A percentile compares a stretch with the other conserved stretches of the same genome.
phyloP scores from a whole-genome alignment of 331 rosid genomes.

The Arachis monticola region DNA sequence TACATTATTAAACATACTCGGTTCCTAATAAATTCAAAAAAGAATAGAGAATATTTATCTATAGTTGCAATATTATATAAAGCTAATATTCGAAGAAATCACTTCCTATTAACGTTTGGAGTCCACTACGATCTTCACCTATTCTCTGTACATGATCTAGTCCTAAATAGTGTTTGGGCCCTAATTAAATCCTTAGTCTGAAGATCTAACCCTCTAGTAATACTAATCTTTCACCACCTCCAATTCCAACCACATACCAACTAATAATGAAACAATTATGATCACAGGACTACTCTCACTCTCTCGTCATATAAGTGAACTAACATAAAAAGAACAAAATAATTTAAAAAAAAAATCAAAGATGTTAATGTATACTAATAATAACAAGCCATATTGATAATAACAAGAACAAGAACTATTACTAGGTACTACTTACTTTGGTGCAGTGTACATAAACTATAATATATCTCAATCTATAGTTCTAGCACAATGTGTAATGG shows the following conservation, averaged over 20 bases:
- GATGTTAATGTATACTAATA: neutral
- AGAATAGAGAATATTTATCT: too few relatives aligned
- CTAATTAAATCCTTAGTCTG: too few relatives aligned
- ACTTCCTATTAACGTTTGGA: too few relatives aligned
- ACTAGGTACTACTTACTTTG: neutral
- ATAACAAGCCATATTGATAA: neutral
- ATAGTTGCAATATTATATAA: too few relatives aligned
- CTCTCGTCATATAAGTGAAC: neutral
- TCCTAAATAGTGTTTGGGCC: too few relatives aligned
- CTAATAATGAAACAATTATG: neutral
- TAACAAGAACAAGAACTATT: neutral
- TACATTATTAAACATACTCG: too few relatives aligned
- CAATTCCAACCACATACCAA: slow-evolving; percentile 2
- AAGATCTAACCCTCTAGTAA: too few relatives aligned
- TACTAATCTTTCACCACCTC: neutral
- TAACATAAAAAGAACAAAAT: neutral
- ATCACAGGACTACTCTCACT: neutral
- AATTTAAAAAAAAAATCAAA: neutral
- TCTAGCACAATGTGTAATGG: slow-evolving; percentile 41
- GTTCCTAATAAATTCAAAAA: too few relatives aligned
- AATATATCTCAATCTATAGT: neutral
- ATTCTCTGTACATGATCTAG: too few relatives aligned
- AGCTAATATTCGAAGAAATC: too few relatives aligned
- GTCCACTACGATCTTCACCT: too few relatives aligned
- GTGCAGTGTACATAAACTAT: neutral